Percentiles rank a stretch among this genome's conserved stretches.
Conservation (phyloP, 495 filamentous ascomycete genomes). For the Durotheca rogersii region DNA sequence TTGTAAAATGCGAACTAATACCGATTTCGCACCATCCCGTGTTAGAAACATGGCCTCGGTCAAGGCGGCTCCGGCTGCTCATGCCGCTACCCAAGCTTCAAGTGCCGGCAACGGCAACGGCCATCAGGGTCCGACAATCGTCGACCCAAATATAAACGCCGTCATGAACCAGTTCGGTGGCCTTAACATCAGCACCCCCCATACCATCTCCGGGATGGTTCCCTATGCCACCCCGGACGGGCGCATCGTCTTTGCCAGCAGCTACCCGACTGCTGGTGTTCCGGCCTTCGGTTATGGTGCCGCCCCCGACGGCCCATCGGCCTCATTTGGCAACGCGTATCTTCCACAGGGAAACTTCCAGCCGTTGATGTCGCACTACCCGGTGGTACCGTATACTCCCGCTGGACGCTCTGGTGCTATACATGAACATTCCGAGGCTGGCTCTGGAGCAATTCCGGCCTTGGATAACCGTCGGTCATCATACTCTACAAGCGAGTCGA, state of each 20-base stretch:
- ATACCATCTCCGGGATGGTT: constrained; percentile 27
- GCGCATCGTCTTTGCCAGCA: constrained; percentile 37
- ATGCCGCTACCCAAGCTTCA: constrained; percentile 14
- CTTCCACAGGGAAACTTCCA: constrained; percentile 26
- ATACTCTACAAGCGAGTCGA: constrained; percentile 70
- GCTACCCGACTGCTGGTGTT: constrained; percentile 30
- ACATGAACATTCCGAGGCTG: constrained; percentile 42
- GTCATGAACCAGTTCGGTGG: constrained; percentile 36
- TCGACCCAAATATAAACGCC: constrained; percentile 29
- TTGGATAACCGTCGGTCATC: constrained; percentile 63
- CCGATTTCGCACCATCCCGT: not conserved
- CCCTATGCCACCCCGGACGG: constrained; percentile 39
- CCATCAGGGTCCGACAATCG: constrained; percentile 15
- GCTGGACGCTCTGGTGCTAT: constrained; percentile 39
- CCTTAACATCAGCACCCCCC: constrained; percentile 29
- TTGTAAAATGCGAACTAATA: not conserved
- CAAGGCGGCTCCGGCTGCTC: not conserved
- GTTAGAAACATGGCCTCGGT: constrained; percentile 1
- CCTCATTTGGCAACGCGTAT: constrained; percentile 23
- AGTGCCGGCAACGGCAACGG: constrained; percentile 10
- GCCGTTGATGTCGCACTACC: constrained; percentile 34
- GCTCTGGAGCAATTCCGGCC: constrained; percentile 53
- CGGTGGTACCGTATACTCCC: constrained; percentile 53
- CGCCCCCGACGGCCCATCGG: constrained; percentile 22
- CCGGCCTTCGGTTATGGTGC: constrained; percentile 31